Evolutionary conservation across 1,284 basidiomycete genomes (phyloP).

Genomic region (Thelephora terrestris): DNA sequence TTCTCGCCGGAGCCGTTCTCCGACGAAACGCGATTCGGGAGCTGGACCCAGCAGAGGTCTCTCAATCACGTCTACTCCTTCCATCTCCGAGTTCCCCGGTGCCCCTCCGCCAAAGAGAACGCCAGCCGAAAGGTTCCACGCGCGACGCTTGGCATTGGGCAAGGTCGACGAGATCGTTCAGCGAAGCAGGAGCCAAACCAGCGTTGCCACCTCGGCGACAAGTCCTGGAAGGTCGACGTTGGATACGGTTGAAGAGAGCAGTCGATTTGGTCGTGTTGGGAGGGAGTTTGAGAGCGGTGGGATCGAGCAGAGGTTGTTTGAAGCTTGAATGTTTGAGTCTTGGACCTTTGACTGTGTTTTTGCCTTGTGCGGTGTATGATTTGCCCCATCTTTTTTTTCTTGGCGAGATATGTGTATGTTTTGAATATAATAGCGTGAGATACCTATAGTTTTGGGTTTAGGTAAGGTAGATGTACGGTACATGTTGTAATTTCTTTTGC

Average conservation of each 20-base stretch:
- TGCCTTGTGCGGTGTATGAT: too few species aligned
- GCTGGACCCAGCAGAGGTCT: too few species aligned
- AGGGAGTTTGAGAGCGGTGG: too few species aligned
- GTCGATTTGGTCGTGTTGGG: slow-evolving; percentile 1
- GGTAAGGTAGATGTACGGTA: too few species aligned
- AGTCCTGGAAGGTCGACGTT: slow-evolving; percentile 11
- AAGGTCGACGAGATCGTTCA: slow-evolving; percentile 26
- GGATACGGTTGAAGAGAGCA: slow-evolving; percentile 5
- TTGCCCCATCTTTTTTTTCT: too few species aligned
- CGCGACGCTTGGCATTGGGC: slow-evolving; percentile 19
- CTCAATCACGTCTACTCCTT: too few species aligned
- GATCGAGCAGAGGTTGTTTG: slow-evolving; percentile 11
- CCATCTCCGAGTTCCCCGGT: slow-evolving; percentile 3
- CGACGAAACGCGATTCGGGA: too few species aligned
- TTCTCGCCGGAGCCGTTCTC: background rate
- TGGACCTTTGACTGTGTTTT: too few species aligned
- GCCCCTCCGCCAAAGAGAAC: slow-evolving; percentile 7
- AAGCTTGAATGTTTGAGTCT: background rate
- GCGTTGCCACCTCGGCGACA: slow-evolving; percentile 1
- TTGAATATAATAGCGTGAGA: too few species aligned
- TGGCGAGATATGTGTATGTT: too few species aligned
- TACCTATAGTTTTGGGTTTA: too few species aligned
- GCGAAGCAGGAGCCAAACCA: slow-evolving; percentile 19
- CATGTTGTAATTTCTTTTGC: too few species aligned
- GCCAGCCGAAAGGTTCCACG: slow-evolving; percentile 18